Evolutionary conservation across 192 early-diverging fungal species (phyloP).

Genomic region (Martensiomyces pterosporus): DNA sequence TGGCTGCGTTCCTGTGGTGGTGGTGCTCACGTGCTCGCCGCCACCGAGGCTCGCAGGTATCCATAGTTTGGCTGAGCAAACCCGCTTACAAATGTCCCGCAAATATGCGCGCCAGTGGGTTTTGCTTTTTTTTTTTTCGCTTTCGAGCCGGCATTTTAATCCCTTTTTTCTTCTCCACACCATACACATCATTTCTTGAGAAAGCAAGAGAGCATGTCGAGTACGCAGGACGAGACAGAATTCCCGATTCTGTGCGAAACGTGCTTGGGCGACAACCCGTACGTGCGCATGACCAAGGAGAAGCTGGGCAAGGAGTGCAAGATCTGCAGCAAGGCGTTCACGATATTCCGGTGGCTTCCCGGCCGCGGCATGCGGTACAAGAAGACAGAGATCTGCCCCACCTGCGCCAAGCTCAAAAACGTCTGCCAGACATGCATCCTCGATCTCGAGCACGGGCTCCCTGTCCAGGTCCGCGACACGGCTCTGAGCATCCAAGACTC

Average conservation of each 20-base stretch:
- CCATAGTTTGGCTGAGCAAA: too few species aligned
- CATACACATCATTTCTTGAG: too few species aligned
- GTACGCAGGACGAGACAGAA: conserved; percentile 35
- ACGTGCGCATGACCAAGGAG: conserved; percentile 93
- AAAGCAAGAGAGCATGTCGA: too few species aligned
- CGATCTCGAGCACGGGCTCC: conserved; percentile 92
- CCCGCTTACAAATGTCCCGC: too few species aligned
- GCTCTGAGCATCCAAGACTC: conserved; percentile 70
- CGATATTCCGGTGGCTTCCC: conserved; percentile 95
- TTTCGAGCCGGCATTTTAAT: too few species aligned
- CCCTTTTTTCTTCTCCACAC: too few species aligned
- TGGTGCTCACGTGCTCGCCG: too few species aligned
- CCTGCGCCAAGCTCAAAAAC: conserved; percentile 97
- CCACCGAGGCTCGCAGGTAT: too few species aligned
- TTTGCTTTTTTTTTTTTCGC: background rate
- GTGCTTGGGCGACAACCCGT: conserved; percentile 96
- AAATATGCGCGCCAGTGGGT: too few species aligned
- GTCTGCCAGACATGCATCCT: conserved; percentile 96
- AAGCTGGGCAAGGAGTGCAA: conserved; percentile 74
- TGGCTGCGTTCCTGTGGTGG: too few species aligned
- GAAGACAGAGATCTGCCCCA: conserved; percentile 97
- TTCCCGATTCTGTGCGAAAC: conserved; percentile 94
- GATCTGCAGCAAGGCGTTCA: conserved; percentile 89
- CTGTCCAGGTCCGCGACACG: conserved; percentile 89
- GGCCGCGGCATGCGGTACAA: conserved; percentile 94